Conservation (phyloP, 73 alveolate species). For the Tetrahymena elliotti region DNA sequence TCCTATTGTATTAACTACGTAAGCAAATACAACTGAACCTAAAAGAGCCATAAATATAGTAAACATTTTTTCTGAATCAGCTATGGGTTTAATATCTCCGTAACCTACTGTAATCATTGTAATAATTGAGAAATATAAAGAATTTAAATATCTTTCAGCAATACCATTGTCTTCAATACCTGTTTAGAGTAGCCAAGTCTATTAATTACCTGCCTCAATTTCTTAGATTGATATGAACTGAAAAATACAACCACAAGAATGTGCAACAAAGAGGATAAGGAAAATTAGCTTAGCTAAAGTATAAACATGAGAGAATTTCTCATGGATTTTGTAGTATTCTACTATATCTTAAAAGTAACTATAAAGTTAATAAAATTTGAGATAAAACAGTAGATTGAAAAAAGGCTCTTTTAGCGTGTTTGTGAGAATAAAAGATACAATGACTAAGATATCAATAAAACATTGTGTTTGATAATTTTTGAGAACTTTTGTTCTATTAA, state of each 20-base stretch:
- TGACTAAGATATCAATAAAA: neutral
- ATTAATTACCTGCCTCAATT: neutral
- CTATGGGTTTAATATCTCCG: conserved; percentile 64
- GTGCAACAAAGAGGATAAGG: neutral
- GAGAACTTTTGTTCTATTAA: neutral
- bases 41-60: conserved; percentile 53
- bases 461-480: neutral
- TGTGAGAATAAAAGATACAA: neutral
- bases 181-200: conserved; percentile 14
- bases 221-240: neutral
- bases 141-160: conserved; percentile 42
- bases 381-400: neutral
- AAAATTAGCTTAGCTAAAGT: neutral
- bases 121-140: conserved; percentile 70
- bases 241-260: neutral
- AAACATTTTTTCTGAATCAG: conserved; percentile 51
- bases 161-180: conserved; percentile 39
- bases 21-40: conserved; percentile 71
- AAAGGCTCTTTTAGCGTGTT: neutral
- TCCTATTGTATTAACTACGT: conserved; percentile 55
- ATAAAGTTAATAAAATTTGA: neutral
- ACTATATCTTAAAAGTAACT: neutral
- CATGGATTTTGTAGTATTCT: neutral
- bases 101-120: conserved; percentile 89
- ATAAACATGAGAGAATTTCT: neutral